Percentiles rank a stretch among this genome's conserved stretches.
Conservation (phyloP, 805 yeast genomes). For the Cyberlindnera galapagoensis region DNA sequence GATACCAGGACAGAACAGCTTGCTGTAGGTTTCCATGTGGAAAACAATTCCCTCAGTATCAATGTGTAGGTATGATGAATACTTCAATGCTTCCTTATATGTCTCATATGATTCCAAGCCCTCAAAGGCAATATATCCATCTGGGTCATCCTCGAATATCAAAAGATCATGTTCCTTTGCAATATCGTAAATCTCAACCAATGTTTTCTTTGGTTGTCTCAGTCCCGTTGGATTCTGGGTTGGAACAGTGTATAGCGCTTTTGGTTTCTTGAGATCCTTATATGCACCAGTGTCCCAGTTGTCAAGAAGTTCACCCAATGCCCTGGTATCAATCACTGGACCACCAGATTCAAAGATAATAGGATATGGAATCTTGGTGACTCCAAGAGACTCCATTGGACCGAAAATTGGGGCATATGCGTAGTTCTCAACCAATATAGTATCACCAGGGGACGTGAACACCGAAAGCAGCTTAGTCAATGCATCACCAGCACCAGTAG, state of each 20-base stretch:
- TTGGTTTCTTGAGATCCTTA: conserved; percentile 43
- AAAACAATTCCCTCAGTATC: conserved; percentile 74
- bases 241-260: conserved; percentile 54
- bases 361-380: conserved; percentile 40
- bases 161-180: conserved; percentile 50
- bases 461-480: conserved; percentile 42
- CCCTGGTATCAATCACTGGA: conserved; percentile 35
- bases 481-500: conserved; percentile 52
- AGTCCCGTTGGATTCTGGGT: conserved; percentile 65
- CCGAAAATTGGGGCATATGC: conserved; percentile 55
- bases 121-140: conserved; percentile 56
- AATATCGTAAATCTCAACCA: conserved; percentile 41
- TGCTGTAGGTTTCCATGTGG: conserved; percentile 73
- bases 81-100: conserved; percentile 21
- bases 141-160: conserved; percentile 67
- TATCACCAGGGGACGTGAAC: conserved; percentile 46
- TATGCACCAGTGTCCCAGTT: conserved; percentile 35
- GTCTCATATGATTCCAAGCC: conserved; percentile 20
- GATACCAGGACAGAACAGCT: conserved; percentile 71
- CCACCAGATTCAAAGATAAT: conserved; percentile 22
- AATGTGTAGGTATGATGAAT: conserved; percentile 44
- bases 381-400: conserved; percentile 24
- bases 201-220: conserved; percentile 42
- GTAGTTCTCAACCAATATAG: conserved; percentile 57
- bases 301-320: conserved; percentile 42